Evolutionary conservation across 805 yeast species (phyloP).

Genomic region (Deakozyma indianensis): DNA sequence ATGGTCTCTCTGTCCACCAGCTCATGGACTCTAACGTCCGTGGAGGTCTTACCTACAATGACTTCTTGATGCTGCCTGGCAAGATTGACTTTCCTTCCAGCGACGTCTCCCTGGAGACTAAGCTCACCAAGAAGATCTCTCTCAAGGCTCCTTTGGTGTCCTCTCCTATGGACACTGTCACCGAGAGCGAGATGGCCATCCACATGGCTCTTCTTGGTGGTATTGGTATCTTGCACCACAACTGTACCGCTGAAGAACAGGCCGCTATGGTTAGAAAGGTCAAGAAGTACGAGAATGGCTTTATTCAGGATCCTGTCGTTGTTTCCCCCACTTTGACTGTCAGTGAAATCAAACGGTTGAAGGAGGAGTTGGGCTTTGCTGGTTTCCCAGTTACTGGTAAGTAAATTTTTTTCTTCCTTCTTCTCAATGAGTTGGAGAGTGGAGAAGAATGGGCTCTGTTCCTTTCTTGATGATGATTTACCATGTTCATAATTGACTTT

Average conservation of each 20-base stretch:
- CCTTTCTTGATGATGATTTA: background rate
- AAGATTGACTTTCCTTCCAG: constrained; percentile 79
- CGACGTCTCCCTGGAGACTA: constrained; percentile 64
- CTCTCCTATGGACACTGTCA: constrained; percentile 99
- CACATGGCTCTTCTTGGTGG: constrained; percentile 98
- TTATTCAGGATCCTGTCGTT: constrained; percentile 87
- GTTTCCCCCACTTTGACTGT: constrained; percentile 65
- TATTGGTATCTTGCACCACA: constrained; percentile 96
- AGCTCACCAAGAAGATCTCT: constrained; percentile 80
- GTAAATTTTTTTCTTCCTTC: constrained; percentile 26
- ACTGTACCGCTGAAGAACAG: constrained; percentile 92
- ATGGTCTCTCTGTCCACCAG: constrained; percentile 71
- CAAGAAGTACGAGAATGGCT: constrained; percentile 94
- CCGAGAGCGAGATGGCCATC: constrained; percentile 95
- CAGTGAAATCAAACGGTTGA: constrained; percentile 62
- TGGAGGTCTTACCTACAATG: constrained; percentile 97
- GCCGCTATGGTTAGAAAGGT: constrained; percentile 97
- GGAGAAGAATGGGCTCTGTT: background rate
- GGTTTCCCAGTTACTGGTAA: constrained; percentile 99
- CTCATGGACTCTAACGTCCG: constrained; percentile 80
- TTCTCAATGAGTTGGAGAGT: background rate
- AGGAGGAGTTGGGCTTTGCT: constrained; percentile 70
- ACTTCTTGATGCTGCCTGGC: constrained; percentile 89
- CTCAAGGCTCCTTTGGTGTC: constrained; percentile 91
- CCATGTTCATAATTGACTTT: constrained; percentile 49